phyloP scores from a whole-genome alignment of 2,329 filamentous ascomycete genomes.

The Ilyonectria sp. region DNA sequence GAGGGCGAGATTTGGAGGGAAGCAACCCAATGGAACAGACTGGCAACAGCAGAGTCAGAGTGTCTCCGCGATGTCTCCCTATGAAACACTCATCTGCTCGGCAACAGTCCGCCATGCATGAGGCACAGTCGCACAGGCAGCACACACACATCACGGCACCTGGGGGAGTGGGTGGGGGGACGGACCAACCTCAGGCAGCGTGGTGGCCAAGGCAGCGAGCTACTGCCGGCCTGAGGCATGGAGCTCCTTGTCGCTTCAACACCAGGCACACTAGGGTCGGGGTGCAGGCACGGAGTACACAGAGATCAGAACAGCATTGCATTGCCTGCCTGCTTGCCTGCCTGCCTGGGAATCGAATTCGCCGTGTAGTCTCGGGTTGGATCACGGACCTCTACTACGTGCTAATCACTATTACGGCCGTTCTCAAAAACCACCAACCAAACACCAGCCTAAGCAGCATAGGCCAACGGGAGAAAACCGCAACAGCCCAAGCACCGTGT shows the following conservation, averaged over 20 bases:
- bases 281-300: background rate
- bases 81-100: constrained; percentile 41
- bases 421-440: constrained; percentile 31
- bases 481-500: constrained; percentile 8
- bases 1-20: constrained; percentile 30
- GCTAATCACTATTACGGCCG: constrained; percentile 14
- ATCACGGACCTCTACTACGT: background rate
- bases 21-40: constrained; percentile 39
- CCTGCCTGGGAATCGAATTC: background rate
- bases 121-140: background rate
- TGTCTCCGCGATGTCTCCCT: constrained; percentile 36
- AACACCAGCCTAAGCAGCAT: constrained; percentile 8
- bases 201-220: background rate
- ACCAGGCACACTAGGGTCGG: background rate
- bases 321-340: background rate
- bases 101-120: constrained; percentile 3
- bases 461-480: constrained; percentile 13
- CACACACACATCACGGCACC: background rate
- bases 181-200: background rate
- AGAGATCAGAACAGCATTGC: background rate
- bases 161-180: background rate
- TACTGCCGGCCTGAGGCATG: background rate
- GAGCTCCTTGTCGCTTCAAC: background rate
- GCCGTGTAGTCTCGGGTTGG: constrained; percentile 6
- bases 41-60: constrained; percentile 18